phyloP scores from a whole-genome alignment of 2,329 filamentous ascomycete species.

The Cladosporium sp. region DNA sequence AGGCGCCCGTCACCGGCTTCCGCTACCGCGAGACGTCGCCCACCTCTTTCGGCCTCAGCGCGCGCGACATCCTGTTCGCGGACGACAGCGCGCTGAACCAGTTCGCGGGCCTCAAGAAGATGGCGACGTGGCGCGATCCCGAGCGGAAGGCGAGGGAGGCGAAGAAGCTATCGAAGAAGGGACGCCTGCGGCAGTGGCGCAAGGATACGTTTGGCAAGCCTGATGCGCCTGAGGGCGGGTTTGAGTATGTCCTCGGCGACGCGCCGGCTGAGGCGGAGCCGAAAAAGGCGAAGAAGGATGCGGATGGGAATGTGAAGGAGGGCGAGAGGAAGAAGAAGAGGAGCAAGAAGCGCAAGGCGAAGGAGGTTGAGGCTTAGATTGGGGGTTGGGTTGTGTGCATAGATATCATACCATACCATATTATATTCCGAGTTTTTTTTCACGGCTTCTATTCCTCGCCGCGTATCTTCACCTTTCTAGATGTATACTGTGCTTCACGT shows the following conservation, averaged over 20 bases:
- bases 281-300: slow-evolving; percentile 16
- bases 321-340: slow-evolving; percentile 33
- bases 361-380: slow-evolving; percentile 25
- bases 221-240: slow-evolving; percentile 43
- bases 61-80: slow-evolving; percentile 85
- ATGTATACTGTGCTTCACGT: too few relatives aligned
- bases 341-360: slow-evolving; percentile 33
- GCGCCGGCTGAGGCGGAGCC: slow-evolving; percentile 25
- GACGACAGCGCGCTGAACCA: slow-evolving; percentile 81
- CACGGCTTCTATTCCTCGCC: too few relatives aligned
- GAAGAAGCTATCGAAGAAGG: slow-evolving; percentile 89
- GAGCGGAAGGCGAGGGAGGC: slow-evolving; percentile 86
- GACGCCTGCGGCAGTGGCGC: slow-evolving; percentile 79
- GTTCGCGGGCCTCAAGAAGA: slow-evolving; percentile 89
- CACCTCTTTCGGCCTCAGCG: slow-evolving; percentile 79
- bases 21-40: slow-evolving; percentile 93
- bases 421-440: too few relatives aligned
- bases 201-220: slow-evolving; percentile 60
- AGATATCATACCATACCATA: too few relatives aligned
- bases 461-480: too few relatives aligned
- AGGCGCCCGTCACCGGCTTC: slow-evolving; percentile 55
- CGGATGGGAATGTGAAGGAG: slow-evolving; percentile 30
- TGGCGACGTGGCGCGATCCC: slow-evolving; percentile 78
- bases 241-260: slow-evolving; percentile 26
- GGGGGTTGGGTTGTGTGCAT: too few relatives aligned